Conservation (phyloP, 2,329 filamentous ascomycete species). For the Pyrenophora teres region DNA sequence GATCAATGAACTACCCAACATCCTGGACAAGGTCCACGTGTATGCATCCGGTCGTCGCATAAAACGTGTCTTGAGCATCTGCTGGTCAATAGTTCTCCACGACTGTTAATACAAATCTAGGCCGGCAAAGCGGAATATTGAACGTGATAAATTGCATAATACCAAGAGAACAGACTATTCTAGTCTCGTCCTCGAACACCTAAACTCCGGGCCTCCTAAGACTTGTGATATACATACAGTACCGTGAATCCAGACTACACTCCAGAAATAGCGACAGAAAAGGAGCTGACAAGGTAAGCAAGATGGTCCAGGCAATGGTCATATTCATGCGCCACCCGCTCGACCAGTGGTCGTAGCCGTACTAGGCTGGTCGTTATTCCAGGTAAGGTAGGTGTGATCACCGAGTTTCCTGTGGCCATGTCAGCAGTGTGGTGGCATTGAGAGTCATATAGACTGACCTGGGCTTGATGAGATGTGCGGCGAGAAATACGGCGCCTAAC, state of each 20-base stretch:
- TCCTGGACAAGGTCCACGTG: constrained; percentile 16
- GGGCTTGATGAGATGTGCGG: constrained; percentile 88
- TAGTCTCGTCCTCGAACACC: constrained; percentile 35
- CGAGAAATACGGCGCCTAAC: constrained; percentile 84
- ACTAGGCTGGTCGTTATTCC: constrained; percentile 75
- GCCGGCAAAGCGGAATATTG: constrained; percentile 3
- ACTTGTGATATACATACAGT: constrained; percentile 37
- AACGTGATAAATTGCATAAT: constrained; percentile 1
- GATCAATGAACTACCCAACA: constrained; percentile 27
- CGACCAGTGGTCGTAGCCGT: constrained; percentile 59
- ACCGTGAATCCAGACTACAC: constrained; percentile 22
- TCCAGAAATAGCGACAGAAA: background rate
- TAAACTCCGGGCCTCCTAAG: constrained; percentile 33
- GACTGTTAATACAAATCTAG: constrained; percentile 3
- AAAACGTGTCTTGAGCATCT: constrained; percentile 31
- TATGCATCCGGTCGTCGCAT: constrained; percentile 32
- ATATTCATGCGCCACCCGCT: constrained; percentile 41
- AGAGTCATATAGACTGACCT: constrained; percentile 62
- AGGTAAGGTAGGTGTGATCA: constrained; percentile 95
- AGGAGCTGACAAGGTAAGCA: constrained; percentile 25
- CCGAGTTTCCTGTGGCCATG: constrained; percentile 76
- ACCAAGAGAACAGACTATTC: constrained; percentile 22
- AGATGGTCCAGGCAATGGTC: background rate
- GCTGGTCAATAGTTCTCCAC: constrained; percentile 11
- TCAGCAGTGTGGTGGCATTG: constrained; percentile 16